Conservation (phyloP, 2,329 filamentous ascomycete species). For the Dendryphion nanum region DNA sequence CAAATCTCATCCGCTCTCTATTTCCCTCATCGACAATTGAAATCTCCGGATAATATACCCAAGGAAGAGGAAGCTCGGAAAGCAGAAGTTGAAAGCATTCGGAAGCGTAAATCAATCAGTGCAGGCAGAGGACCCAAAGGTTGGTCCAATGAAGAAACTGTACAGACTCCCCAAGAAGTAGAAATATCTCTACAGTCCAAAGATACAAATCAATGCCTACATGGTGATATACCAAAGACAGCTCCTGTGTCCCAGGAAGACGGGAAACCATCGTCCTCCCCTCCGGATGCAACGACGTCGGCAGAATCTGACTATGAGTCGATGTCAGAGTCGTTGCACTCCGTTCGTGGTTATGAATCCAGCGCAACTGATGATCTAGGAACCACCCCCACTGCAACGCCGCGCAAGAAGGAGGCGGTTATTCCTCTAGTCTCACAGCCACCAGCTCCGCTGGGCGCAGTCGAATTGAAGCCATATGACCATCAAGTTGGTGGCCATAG, state of each 20-base stretch:
- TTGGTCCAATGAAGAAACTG: slow-evolving; percentile 27
- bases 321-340: slow-evolving; percentile 42
- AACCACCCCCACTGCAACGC: slow-evolving; percentile 37
- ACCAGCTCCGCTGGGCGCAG: slow-evolving; percentile 73
- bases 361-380: slow-evolving; percentile 55
- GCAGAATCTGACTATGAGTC: slow-evolving; percentile 45
- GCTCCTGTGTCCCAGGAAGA: slow-evolving; percentile 40
- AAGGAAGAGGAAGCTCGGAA: slow-evolving; percentile 21
- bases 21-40: slow-evolving; percentile 67
- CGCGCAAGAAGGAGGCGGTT: slow-evolving; percentile 29
- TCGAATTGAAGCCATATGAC: slow-evolving; percentile 93
- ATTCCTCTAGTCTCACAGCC: slow-evolving; percentile 36
- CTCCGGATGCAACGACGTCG: slow-evolving; percentile 23
- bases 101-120: slow-evolving; percentile 25
- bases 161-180: slow-evolving; percentile 51
- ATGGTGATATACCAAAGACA: slow-evolving; percentile 55
- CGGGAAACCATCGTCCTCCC: slow-evolving; percentile 36
- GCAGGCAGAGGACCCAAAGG: slow-evolving; percentile 27
- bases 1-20: slow-evolving; percentile 87
- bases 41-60: slow-evolving; percentile 37
- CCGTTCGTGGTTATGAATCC: slow-evolving; percentile 50
- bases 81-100: slow-evolving; percentile 23
- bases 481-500: slow-evolving; percentile 98
- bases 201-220: slow-evolving; percentile 59
- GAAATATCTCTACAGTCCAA: slow-evolving; percentile 62